These are phyloP conservation scores for Backusella luteola DNA, from an alignment of 192 early-diverging fungal genomes.

Conservation along the genomic window DNA sequence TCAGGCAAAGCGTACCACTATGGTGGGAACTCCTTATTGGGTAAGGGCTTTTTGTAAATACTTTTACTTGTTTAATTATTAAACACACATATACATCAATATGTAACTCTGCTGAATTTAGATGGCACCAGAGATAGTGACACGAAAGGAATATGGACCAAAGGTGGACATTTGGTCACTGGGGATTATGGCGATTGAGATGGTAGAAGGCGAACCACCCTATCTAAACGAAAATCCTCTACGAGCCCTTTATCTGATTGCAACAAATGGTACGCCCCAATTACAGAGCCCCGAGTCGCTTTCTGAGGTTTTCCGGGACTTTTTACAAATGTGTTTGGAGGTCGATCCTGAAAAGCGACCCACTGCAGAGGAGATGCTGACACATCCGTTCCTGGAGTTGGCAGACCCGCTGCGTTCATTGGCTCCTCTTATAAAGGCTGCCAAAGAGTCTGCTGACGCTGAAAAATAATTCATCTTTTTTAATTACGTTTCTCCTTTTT, in stretches of 20 bases:
- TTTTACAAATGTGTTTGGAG: conserved; percentile 77
- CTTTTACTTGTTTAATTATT: neutral
- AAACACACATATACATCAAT: neutral
- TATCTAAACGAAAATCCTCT: conserved; percentile 95
- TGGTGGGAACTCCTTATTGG: conserved; percentile 93
- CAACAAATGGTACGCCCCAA: conserved; percentile 91
- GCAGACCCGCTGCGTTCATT: conserved; percentile 84
- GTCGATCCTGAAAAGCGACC: conserved; percentile 84
- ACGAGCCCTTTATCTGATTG: conserved; percentile 89
- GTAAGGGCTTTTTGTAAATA: conserved; percentile 3
- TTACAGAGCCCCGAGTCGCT: conserved; percentile 85
- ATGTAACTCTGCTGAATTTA: neutral
- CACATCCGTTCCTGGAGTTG: conserved; percentile 84
- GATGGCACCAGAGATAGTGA: conserved; percentile 98
- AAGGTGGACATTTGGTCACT: conserved; percentile 97
- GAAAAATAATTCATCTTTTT: neutral
- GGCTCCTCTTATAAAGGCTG: conserved; percentile 67
- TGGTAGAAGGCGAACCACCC: conserved; percentile 97
- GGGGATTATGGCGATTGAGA: conserved; percentile 97
- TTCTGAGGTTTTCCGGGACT: conserved; percentile 75
- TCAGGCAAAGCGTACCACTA: conserved; percentile 73
- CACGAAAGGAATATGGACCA: conserved; percentile 84
- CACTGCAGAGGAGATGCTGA: conserved; percentile 71
- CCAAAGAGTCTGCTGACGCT: neutral
- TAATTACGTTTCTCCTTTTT: neutral